These are phyloP conservation scores for Ogataea henricii DNA, from an alignment of 805 yeast species.

Conservation along the genomic window DNA sequence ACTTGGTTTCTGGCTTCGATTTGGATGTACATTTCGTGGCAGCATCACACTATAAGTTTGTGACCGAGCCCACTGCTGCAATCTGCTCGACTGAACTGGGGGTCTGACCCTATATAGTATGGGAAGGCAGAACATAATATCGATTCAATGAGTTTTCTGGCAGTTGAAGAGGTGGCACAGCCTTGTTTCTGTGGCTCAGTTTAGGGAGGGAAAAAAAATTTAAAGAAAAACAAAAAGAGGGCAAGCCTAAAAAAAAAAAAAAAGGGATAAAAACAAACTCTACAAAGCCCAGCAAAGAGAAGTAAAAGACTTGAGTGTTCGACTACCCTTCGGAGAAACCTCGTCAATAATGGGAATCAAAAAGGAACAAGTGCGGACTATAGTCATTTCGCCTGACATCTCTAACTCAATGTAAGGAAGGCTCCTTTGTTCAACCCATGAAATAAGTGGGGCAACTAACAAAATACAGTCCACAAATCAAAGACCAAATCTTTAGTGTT, in stretches of 20 bases:
- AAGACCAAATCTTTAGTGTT: conserved; percentile 16
- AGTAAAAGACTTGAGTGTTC: too few relatives aligned
- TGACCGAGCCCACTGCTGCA: not conserved
- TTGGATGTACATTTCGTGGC: not conserved
- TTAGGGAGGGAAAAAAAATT: not conserved
- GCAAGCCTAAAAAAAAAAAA: not conserved
- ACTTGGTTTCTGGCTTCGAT: not conserved
- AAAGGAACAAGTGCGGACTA: conserved; percentile 9
- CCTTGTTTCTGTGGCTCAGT: not conserved
- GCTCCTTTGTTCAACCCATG: not conserved
- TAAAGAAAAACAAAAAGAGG: not conserved
- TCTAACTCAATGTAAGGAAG: conserved; percentile 16
- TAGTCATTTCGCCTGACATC: conserved; percentile 19
- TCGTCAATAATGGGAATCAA: not conserved
- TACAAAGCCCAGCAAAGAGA: not conserved
- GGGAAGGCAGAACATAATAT: conserved; percentile 1
- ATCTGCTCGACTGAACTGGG: not conserved
- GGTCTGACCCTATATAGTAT: not conserved
- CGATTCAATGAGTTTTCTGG: not conserved
- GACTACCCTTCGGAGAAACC: too few relatives aligned
- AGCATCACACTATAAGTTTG: not conserved
- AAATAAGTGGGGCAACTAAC: not conserved
- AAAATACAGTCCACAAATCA: conserved; percentile 10
- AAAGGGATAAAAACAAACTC: not conserved
- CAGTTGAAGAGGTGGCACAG: not conserved